Evolutionary conservation across 164 flowering plant genomes (phyloP), one percentile per base, ranked within the genome.

Genomic region (Magnolia kwangsiensis): DNA sequence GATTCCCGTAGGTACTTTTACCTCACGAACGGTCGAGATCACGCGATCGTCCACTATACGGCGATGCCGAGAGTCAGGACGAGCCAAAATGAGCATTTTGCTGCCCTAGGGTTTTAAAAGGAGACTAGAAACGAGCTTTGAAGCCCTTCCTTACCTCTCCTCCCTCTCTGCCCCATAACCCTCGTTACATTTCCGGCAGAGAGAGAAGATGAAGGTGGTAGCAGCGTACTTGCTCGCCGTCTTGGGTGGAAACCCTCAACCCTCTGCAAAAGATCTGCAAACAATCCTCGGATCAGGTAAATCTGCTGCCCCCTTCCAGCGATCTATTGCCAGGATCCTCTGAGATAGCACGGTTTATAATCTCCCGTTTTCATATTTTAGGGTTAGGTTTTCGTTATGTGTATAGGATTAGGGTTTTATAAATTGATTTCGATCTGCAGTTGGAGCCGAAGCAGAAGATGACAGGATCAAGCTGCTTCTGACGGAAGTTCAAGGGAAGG

Each of bases 141-240:
- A 64, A 64, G 23, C 67, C 10, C 67, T 19, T 18, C 2, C 10
- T 19, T 19, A 18, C 18, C 18, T 8, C 61, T 16, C 0, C 61
- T 6, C 58, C 58, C 58, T 10, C 61, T 55, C 61, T 7, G 67
- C 7, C 29, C 23, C 21, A 18, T 8, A 19, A 19, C 23, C 67
- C 24, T 21, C 20, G 8, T 8, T 20, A 27, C 23, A 64, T 19
- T 18, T 18, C 8, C 21, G 7, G 23, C 23, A 64, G 29, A 64
- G 67, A 65, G 76, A 82, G 80, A 78, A 78, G 72, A 91, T 91
- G 96, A 91, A 91, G 93, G 79, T 88, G 24, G 59, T 90, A 72
- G 92, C 91, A 11, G 91, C 93, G 0, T 91, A 89, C 64, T 81
- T 91, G 86, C 84, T 91, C 24, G 91, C 93, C 50, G 82, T 85